Base-by-base conservation (phyloP, 495 filamentous ascomycete genomes). In the Lasiosphaeria hispida region DNA sequence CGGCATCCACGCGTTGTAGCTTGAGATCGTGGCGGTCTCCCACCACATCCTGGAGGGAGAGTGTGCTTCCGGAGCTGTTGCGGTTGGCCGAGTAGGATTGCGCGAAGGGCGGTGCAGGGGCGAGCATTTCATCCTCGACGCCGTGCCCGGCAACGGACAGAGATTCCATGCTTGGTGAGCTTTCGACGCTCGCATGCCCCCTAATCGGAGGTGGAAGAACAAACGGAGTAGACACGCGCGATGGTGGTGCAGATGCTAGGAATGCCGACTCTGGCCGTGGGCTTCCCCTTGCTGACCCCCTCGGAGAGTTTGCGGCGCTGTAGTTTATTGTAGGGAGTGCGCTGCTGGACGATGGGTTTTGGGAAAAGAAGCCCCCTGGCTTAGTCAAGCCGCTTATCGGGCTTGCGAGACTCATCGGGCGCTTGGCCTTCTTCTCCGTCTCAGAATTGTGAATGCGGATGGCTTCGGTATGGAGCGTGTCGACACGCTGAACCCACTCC, bases 1-100 rank as follows among this genome's bases (percentile, higher is more conserved):
- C 84, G 3, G 83, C 83, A 55, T 85, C 80, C n/a, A 87, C 81
- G 61, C 85, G 82, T 57, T 87, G 84, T 42, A 87, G 74, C 57
- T 75, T 33, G 84, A 68, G 64, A 51, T 69, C 66, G 11, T 67
- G 57, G 19, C 66, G 57, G 33, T 61, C 61, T n/a, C 62, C 52
- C 18, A 66, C 63, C 9, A 62, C 66, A 40, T 67, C 63, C 14
- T 58, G 45, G 15, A 67, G 62, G 0, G 64, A 66, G 18, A 66
- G 55, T 11, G 23, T 30, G 23, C 23, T 30, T 30, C 63, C 57
- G 8, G 63, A 66, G 57, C 61, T 63, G 57, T 54, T 61, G 48
- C 58, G 59, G 42, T 50, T 49, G 56, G 45, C 58, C 44, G 35
- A 49, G 59, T 34, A 63, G 63, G 37, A 66, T 41, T 17, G 41